Conservation (phyloP, 2,329 filamentous ascomycete species). For the Penicillium sp. region DNA sequence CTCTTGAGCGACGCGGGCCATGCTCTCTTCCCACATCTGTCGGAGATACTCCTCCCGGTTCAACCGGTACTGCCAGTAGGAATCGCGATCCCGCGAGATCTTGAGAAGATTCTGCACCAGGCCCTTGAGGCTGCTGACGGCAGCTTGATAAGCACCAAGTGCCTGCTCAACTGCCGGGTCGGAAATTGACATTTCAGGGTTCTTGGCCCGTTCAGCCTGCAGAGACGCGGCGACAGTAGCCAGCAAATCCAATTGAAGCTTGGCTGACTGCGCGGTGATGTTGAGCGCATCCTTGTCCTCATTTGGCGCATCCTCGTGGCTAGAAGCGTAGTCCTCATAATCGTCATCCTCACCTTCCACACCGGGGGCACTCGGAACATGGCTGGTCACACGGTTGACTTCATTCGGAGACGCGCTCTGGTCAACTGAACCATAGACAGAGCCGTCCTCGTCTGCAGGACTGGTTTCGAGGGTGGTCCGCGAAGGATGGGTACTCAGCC, state of each 20-base stretch:
- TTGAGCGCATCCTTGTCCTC: slow-evolving; percentile 91
- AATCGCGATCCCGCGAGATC: slow-evolving; percentile 90
- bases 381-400: slow-evolving; percentile 51
- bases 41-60: slow-evolving; percentile 90
- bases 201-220: slow-evolving; percentile 68
- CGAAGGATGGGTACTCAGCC: slow-evolving; percentile 53
- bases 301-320: slow-evolving; percentile 70
- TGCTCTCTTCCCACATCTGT: slow-evolving; percentile 98
- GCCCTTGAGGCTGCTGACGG: slow-evolving; percentile 81
- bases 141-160: slow-evolving; percentile 81
- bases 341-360: slow-evolving; percentile 72
- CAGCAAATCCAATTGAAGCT: slow-evolving; percentile 87
- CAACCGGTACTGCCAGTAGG: slow-evolving; percentile 94
- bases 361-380: slow-evolving; percentile 56
- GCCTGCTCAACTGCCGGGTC: slow-evolving; percentile 77
- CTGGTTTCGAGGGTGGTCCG: slow-evolving; percentile 52
- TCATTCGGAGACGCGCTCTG: slow-evolving; percentile 56
- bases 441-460: slow-evolving; percentile 56
- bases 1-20: slow-evolving; percentile 93
- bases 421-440: slow-evolving; percentile 58
- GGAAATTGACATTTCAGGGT: slow-evolving; percentile 71
- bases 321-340: slow-evolving; percentile 77
- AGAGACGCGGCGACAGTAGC: slow-evolving; percentile 82
- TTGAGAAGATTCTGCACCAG: slow-evolving; percentile 84
- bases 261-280: slow-evolving; percentile 94